Evolutionary conservation across 345 rosid genomes (phyloP), one percentile per base, ranked within the genome.

Genomic region (Ceriops zippeliana): DNA sequence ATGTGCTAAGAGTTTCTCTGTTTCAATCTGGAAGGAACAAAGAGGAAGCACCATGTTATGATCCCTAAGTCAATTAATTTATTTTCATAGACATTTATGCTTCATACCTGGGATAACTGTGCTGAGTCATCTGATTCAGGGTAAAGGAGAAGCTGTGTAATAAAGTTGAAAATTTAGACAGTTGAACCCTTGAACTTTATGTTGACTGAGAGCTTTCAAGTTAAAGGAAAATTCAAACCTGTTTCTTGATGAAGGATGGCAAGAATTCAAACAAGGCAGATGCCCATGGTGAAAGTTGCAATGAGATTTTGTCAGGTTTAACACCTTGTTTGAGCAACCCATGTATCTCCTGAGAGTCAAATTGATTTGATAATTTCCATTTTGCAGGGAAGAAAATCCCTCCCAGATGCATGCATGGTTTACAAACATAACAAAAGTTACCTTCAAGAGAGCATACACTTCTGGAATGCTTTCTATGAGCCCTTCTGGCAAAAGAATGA

Each of bases 71-170:
- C 58, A 28, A 17, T 15, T 21, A 35, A 63, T 56, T 58, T 26
- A 65, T 46, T 56, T 5, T 17, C 59, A 61, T 34, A 35, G 62
- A 61, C 17, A 63, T 42, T 52, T 38, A 67, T 65, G 68, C 66
- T 53, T 70, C 52, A 74, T 80, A 95, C 99, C 93, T 95, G 99
- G 74, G 99, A 95, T 74, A 95, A 68, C 84, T 92, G 99, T n/a
- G 99, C 99, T 72, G 99, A 92, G 82, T 95, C 98, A 83, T 95
- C 99, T 70, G 99, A 95, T 78, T 92, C 99, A 16, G 99, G 98
- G 63, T 69, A 73, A 65, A 95, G 98, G 61, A 95, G 96, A 78
- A 95, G 82, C 99, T 95, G 91, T 15, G 67, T 64, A 89, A 66
- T 47, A 68, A 80, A 8, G 70, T 46, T 53, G 64, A 57, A 67